These are phyloP conservation scores for Grigorovia humatica DNA, from an alignment of 805 yeast species.

Conservation along the genomic window DNA sequence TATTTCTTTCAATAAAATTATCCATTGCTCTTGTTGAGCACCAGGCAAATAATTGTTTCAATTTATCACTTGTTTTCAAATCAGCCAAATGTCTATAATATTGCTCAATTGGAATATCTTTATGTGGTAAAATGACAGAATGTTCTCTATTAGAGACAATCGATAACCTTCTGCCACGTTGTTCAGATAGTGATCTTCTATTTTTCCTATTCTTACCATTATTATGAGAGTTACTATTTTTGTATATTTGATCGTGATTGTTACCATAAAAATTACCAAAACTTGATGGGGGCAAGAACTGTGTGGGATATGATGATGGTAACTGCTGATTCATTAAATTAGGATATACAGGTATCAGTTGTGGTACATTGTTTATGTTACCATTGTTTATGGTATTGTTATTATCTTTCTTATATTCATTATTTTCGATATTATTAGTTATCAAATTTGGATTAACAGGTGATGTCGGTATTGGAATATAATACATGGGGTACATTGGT, in stretches of 20 bases:
- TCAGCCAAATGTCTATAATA: slow-evolving; percentile 26
- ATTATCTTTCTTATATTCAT: not conserved
- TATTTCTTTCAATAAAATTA: slow-evolving; percentile 10
- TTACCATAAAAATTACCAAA: not conserved
- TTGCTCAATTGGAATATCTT: slow-evolving; percentile 24
- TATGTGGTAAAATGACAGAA: slow-evolving; percentile 24
- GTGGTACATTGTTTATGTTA: slow-evolving; percentile 5
- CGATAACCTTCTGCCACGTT: slow-evolving; percentile 26
- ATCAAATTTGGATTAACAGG: slow-evolving; percentile 6
- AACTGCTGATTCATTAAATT: slow-evolving; percentile 14
- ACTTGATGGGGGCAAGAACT: slow-evolving; percentile 13
- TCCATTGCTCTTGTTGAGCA: slow-evolving; percentile 21
- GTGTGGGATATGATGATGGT: slow-evolving; percentile 7
- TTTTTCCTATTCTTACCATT: not conserved
- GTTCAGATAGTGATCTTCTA: slow-evolving; percentile 17
- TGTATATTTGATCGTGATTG: not conserved
- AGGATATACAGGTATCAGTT: slow-evolving; percentile 22
- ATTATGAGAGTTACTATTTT: not conserved
- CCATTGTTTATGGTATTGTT: not conserved
- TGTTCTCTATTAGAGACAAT: slow-evolving; percentile 19
- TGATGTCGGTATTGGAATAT: slow-evolving; percentile 12
- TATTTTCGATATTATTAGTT: slow-evolving; percentile 4
- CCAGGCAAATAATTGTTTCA: slow-evolving; percentile 27
- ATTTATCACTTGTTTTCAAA: slow-evolving; percentile 21
- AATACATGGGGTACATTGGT: slow-evolving; percentile 6